phyloP scores from a whole-genome alignment of 805 yeast genomes.

The Candida railenensis region DNA sequence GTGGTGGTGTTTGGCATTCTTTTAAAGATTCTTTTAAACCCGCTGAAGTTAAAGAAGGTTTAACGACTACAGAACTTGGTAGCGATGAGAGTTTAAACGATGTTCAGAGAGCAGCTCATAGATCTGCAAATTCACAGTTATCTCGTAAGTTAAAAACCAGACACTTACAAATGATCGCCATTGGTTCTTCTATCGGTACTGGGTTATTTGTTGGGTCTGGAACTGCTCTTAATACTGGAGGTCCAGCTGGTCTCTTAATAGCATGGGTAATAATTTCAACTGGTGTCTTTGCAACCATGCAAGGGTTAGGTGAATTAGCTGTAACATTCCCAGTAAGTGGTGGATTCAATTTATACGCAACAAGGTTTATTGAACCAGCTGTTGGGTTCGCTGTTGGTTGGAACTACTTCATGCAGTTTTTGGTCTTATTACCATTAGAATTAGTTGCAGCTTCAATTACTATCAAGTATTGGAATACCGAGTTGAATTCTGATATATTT shows the following conservation, averaged over 20 bases:
- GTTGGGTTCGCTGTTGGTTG: slow-evolving; percentile 57
- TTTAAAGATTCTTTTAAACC: slow-evolving; percentile 37
- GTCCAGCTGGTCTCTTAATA: slow-evolving; percentile 61
- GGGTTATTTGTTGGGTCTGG: slow-evolving; percentile 70
- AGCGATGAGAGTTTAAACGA: slow-evolving; percentile 20
- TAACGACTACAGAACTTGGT: slow-evolving; percentile 13
- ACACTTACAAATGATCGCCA: slow-evolving; percentile 65
- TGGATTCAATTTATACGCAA: slow-evolving; percentile 58
- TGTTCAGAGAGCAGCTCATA: slow-evolving; percentile 27
- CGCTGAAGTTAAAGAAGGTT: slow-evolving; percentile 21
- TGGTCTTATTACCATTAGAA: slow-evolving; percentile 52
- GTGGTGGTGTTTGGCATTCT: slow-evolving; percentile 18
- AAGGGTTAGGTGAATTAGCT: slow-evolving; percentile 60
- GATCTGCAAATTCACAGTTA: slow-evolving; percentile 55
- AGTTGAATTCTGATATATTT: slow-evolving; percentile 56
- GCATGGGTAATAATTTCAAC: slow-evolving; percentile 56
- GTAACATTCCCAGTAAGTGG: slow-evolving; percentile 64
- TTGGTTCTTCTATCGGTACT: slow-evolving; percentile 68
- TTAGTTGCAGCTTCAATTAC: slow-evolving; percentile 57
- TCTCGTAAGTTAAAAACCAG: slow-evolving; percentile 52
- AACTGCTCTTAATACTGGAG: slow-evolving; percentile 54
- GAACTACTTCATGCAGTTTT: slow-evolving; percentile 29
- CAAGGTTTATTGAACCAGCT: slow-evolving; percentile 56
- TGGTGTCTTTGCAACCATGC: slow-evolving; percentile 58
- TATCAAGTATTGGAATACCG: slow-evolving; percentile 52